phyloP scores from a whole-genome alignment of 2,329 filamentous ascomycete species.

The Talaromyces pinophilus region DNA sequence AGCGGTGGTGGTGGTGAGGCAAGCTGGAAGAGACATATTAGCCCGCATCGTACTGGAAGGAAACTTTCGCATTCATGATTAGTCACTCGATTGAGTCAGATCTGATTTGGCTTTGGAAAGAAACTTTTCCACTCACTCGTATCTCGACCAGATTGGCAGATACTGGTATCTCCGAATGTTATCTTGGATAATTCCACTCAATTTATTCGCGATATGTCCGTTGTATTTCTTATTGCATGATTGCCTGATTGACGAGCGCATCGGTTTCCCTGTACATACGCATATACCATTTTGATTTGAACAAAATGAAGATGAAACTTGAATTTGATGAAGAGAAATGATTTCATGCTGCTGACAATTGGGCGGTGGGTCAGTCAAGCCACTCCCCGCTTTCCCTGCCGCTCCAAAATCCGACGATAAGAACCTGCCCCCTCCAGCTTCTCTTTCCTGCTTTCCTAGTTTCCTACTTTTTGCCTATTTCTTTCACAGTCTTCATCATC shows the following conservation, averaged over 20 bases:
- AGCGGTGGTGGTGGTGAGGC: constrained; percentile 25
- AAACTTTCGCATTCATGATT: constrained; percentile 8
- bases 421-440: constrained; percentile 10
- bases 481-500: background rate
- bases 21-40: constrained; percentile 25
- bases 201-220: background rate
- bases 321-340: background rate
- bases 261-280: background rate
- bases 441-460: background rate
- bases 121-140: background rate
- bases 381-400: constrained; percentile 9
- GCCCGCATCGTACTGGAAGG: constrained; percentile 24
- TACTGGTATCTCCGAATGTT: constrained; percentile 4
- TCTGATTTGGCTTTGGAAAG: background rate
- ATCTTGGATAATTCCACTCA: constrained; percentile 6
- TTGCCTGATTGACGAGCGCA: background rate
- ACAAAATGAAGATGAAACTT: background rate
- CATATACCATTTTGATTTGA: background rate
- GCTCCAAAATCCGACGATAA: constrained; percentile 2
- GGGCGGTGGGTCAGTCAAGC: constrained; percentile 6
- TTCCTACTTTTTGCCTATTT: background rate
- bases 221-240: background rate
- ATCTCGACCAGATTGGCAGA: background rate
- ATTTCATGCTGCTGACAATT: constrained; percentile 2
- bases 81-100: background rate